Evolutionary conservation across 345 rosid genomes (phyloP), one percentile per base, ranked within the genome.

Genomic region (Pugionium cornutum): DNA sequence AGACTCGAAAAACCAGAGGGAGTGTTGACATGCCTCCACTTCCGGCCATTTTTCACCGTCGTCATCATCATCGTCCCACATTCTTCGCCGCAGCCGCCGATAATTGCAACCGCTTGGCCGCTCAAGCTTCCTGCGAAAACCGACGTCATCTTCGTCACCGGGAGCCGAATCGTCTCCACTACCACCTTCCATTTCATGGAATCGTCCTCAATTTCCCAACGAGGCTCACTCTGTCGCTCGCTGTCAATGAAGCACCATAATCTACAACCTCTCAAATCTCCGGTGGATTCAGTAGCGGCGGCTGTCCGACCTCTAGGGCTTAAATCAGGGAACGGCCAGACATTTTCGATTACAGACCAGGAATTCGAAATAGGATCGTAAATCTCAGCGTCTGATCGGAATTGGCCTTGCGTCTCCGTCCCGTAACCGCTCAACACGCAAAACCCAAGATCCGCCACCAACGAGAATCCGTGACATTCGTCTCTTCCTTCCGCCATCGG

Each of bases 341-440:
- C 53, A 3, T 63, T 61, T 5, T 78, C 67, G 48, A 84, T 1
- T 4, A 9, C 43, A 4, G 77, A 36, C 89, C 89, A 84, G 0
- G 53, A 58, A 67, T 67, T 63, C 11, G 71, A 36, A 60, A 11
- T 9, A 28, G 82, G 82, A 67, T 84, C 83, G 43, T 74, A 84
- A 10, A 72, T 62, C 70, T 83, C 89, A 3, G 77, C 85, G 72
- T 83, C 86, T 1, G 75, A 56, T 27, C 73, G 53, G 70, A 85
- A 85, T 3, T 79, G 77, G 1, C 87, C 89, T 63, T 85, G 85
- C 3, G 75, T 81, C 60, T 83, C 83, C 10, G 83, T 81, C 7
- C 83, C 81, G 62, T 85, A 85, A 30, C 89, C 87, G 54, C 87
- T 83, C 66, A 83, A 75, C 1, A 83, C 89, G 68, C 80, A 83